Evolutionary conservation across 805 yeast species (phyloP).

Genomic region (Pichia rugopelliculosa): DNA sequence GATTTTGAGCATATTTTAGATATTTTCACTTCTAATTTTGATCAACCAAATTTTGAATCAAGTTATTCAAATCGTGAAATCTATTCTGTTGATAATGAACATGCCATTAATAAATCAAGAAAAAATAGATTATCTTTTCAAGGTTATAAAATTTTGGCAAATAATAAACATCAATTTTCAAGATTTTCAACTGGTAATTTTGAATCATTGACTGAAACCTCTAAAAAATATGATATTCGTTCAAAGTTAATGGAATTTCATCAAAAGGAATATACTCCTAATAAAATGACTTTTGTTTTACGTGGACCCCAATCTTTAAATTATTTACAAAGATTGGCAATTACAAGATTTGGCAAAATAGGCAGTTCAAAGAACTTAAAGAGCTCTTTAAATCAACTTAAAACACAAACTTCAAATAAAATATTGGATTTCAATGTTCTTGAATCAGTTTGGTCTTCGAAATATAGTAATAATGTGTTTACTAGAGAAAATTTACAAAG

Average conservation of each 20-base stretch:
- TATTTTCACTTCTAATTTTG: slow-evolving; percentile 46
- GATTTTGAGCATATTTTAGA: slow-evolving; percentile 39
- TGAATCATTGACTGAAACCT: slow-evolving; percentile 36
- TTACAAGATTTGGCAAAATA: slow-evolving; percentile 35
- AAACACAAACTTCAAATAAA: neutral
- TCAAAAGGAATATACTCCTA: slow-evolving; percentile 34
- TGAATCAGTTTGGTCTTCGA: slow-evolving; percentile 17
- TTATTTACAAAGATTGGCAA: slow-evolving; percentile 44
- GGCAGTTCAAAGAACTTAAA: neutral
- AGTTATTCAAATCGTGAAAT: slow-evolving; percentile 42
- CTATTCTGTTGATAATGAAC: slow-evolving; percentile 60
- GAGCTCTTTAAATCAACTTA: neutral
- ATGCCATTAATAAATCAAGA: slow-evolving; percentile 41
- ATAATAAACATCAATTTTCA: slow-evolving; percentile 43
- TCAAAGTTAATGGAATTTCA: slow-evolving; percentile 34
- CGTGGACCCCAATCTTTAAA: slow-evolving; percentile 63
- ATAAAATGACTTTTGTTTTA: slow-evolving; percentile 50
- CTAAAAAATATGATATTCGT: slow-evolving; percentile 31
- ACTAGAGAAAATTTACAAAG: slow-evolving; percentile 15
- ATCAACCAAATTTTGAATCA: slow-evolving; percentile 42
- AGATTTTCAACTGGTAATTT: slow-evolving; percentile 61
- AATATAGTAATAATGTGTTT: slow-evolving; percentile 22
- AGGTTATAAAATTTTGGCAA: slow-evolving; percentile 46
- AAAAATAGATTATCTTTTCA: slow-evolving; percentile 47
- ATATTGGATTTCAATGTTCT: slow-evolving; percentile 6